Evolutionary conservation across 2,329 filamentous ascomycete species (phyloP), one percentile per base, ranked within the genome.

Genomic region (Fusarium burgessii): DNA sequence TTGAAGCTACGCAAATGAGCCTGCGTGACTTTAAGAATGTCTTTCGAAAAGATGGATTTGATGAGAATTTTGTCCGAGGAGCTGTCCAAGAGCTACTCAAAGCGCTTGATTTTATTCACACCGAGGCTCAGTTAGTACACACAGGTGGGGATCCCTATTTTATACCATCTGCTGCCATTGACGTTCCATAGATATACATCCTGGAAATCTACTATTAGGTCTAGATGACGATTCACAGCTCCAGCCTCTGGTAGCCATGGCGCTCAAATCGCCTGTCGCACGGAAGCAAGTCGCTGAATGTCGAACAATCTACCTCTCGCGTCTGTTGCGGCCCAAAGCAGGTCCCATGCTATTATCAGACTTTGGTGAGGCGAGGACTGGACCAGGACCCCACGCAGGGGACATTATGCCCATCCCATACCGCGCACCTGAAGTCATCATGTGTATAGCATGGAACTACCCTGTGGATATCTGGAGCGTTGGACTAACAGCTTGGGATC

Each of bases 21-120:
- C 47, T 78, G 5, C 74, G 78, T 9, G 80, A 82, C 8, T 79
- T 81, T 70, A 60, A 76, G 40, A n/a, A 68, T 52, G 56, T 80
- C 54, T 77, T 78, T 45, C 58, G 69, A 58, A 29, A 68, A 3
- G 68, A 64, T 12, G 27, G 63, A 3, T 78, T 77, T 42, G 62
- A 73, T 11, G 73, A 78, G 38, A 55, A 42, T 23, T 75, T 80
- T 17, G 77, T 81, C 0, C 80, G 77, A 56, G 74, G 76, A 18
- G 76, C 78, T 2, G 27, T 80, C 1, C 63, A 69, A 6, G 73
- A 78, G 54, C 66, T 81, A 18, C 72, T 81, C n/a, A 59, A 77
- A 23, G 78, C 76, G 5, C 73, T 82, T 41, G 77, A 81, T 25
- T 82, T 80, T 43, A 62, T 82, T 5, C 80, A 82, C 20, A 72